Conservation (phyloP, 495 filamentous ascomycete genomes). For the Penicillium odoratum region DNA sequence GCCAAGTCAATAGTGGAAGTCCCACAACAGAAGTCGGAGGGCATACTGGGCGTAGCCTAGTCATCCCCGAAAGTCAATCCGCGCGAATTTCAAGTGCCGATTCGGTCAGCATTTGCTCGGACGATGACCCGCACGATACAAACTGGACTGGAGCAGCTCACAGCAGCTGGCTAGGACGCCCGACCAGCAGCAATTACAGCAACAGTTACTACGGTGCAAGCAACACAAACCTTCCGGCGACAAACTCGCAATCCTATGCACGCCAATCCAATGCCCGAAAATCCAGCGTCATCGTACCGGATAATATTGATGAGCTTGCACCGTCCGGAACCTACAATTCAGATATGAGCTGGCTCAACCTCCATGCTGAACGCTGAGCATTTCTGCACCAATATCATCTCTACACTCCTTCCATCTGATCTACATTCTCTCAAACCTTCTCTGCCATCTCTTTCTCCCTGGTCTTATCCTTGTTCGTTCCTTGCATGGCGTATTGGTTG, state of each 20-base stretch:
- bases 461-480: neutral
- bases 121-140: conserved; percentile 52
- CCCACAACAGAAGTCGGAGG: conserved; percentile 60
- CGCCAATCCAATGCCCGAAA: conserved; percentile 33
- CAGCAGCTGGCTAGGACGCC: conserved; percentile 49
- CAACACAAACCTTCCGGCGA: conserved; percentile 31
- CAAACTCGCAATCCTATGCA: conserved; percentile 18
- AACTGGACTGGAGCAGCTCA: conserved; percentile 47
- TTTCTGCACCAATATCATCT: neutral
- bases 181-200: conserved; percentile 63
- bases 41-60: conserved; percentile 39
- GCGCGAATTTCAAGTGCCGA: conserved; percentile 63
- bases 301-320: conserved; percentile 44
- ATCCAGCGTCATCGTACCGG: conserved; percentile 39
- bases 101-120: conserved; percentile 56
- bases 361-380: conserved; percentile 42
- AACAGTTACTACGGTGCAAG: conserved; percentile 48
- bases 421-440: neutral
- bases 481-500: conserved; percentile 23
- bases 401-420: neutral
- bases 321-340: conserved; percentile 38
- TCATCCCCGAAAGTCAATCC: conserved; percentile 57
- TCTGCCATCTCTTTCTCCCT: neutral
- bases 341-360: conserved; percentile 80
- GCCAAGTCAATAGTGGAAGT: conserved; percentile 62